Evolutionary conservation across 164 flowering plant species (phyloP).

Genomic region (Magnolia kwangsiensis): DNA sequence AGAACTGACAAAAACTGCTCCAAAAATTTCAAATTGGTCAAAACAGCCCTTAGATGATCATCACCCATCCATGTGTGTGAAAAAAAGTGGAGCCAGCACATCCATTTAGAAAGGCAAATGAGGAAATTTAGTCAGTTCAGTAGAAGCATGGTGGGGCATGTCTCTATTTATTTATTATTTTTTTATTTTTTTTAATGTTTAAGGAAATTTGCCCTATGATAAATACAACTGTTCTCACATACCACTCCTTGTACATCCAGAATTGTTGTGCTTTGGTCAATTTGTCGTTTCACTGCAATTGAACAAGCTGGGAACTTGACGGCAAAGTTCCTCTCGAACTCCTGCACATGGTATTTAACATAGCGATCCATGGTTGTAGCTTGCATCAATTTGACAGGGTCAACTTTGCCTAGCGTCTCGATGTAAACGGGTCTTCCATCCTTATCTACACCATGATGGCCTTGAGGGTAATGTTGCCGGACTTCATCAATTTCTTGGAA

Average conservation of each 20-base stretch:
- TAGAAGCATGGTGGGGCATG: neutral
- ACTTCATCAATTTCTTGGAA: conserved; percentile 77
- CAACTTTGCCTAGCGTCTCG: conserved; percentile 75
- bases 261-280: conserved; percentile 91
- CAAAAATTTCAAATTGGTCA: neutral
- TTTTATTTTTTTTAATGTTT: neutral
- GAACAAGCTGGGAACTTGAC: conserved; percentile 88
- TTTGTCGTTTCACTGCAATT: conserved; percentile 74
- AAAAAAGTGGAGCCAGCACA: neutral
- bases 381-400: conserved; percentile 76
- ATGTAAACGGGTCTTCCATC: conserved; percentile 90
- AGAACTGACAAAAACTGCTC: neutral
- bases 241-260: conserved; percentile 99
- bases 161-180: too few species aligned
- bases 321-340: conserved; percentile 81
- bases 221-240: conserved; percentile 18
- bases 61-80: neutral
- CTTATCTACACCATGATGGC: conserved; percentile 93
- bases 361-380: conserved; percentile 85
- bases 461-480: conserved; percentile 78
- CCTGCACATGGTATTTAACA: conserved; percentile 76
- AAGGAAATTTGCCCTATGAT: neutral
- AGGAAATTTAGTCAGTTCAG: neutral
- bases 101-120: neutral
- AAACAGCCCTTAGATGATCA: neutral